These are phyloP conservation scores for Fusarium protoensiforme DNA, from an alignment of 2,329 filamentous ascomycete species.

Conservation along the genomic window DNA sequence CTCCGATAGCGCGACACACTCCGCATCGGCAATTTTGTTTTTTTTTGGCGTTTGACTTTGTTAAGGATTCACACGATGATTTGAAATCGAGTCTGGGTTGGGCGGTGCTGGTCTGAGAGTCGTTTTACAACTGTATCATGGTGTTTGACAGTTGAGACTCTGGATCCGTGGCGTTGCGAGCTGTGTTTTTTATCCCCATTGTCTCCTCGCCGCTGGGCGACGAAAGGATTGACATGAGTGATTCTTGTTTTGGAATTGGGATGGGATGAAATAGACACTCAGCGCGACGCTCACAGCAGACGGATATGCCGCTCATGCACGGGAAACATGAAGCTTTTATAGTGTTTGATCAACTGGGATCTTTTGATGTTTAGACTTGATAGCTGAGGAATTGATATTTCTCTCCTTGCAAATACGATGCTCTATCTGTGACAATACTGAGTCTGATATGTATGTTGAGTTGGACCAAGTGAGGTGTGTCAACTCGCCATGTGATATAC, in stretches of 20 bases:
- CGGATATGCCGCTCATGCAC: slow-evolving; percentile 30
- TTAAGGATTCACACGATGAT: slow-evolving; percentile 17
- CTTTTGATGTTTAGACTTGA: slow-evolving; percentile 29
- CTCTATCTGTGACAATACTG: neutral
- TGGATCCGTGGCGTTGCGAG: slow-evolving; percentile 14
- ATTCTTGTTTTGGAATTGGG: slow-evolving; percentile 25
- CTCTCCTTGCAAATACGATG: neutral
- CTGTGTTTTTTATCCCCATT: slow-evolving; percentile 26
- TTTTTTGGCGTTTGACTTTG: slow-evolving; percentile 19
- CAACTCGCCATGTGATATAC: neutral
- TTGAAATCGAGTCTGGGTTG: slow-evolving; percentile 23
- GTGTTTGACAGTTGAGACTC: slow-evolving; percentile 1
- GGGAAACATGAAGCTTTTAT: slow-evolving; percentile 16
- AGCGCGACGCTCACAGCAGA: slow-evolving; percentile 38
- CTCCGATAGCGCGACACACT: slow-evolving; percentile 38
- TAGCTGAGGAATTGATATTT: slow-evolving; percentile 15
- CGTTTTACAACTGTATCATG: neutral
- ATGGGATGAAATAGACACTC: slow-evolving; percentile 33
- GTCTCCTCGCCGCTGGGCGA: slow-evolving; percentile 20
- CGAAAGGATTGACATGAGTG: slow-evolving; percentile 26
- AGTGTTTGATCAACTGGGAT: slow-evolving; percentile 20
- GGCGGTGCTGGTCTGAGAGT: slow-evolving; percentile 33
- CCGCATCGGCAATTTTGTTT: slow-evolving; percentile 33
- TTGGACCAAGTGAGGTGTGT: neutral
- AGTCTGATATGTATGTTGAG: neutral